phyloP scores from a whole-genome alignment of 179 eudicot genomes.

The Silene noctiflora region DNA sequence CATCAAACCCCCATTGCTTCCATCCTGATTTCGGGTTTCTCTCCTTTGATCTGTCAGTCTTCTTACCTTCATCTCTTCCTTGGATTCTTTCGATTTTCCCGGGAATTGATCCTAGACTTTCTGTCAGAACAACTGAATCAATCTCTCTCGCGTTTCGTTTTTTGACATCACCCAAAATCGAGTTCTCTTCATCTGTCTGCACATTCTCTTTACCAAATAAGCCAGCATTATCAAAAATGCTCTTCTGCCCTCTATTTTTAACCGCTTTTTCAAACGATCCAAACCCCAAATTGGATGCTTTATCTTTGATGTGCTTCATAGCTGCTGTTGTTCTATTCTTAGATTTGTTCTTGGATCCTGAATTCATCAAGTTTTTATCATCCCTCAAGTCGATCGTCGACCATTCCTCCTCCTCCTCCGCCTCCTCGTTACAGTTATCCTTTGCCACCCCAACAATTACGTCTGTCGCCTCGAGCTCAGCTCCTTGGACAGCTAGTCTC shows the following conservation, averaged over 20 bases:
- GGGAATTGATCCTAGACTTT: slow-evolving; percentile 29
- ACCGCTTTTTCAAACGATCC: slow-evolving; percentile 38
- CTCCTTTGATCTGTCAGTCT: slow-evolving; percentile 26
- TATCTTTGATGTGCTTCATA: slow-evolving; percentile 52
- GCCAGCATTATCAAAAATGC: slow-evolving; percentile 28
- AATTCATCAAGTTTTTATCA: slow-evolving; percentile 32
- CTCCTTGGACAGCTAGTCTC: slow-evolving; percentile 85
- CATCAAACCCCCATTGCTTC: slow-evolving; percentile 60
- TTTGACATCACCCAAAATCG: slow-evolving; percentile 42
- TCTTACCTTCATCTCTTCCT: slow-evolving; percentile 38
- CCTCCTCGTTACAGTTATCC: slow-evolving; percentile 15
- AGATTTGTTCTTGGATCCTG: slow-evolving; percentile 36
- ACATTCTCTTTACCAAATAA: slow-evolving; percentile 25
- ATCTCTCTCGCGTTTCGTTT: slow-evolving; percentile 34
- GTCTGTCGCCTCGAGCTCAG: slow-evolving; percentile 56
- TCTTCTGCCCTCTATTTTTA: slow-evolving; percentile 38
- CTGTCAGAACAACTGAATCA: slow-evolving; percentile 52
- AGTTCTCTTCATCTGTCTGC: slow-evolving; percentile 46
- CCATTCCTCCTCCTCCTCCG: slow-evolving; percentile 59
- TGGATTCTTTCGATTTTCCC: slow-evolving; percentile 7
- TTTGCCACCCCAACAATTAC: slow-evolving; percentile 41
- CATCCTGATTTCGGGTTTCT: slow-evolving; percentile 30
- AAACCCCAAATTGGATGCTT: slow-evolving; percentile 50
- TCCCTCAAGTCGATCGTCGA: slow-evolving; percentile 76
- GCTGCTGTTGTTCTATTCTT: slow-evolving; percentile 44